Base-by-base conservation (phyloP, 345 rosid species). In the Lumnitzera littorea region DNA sequence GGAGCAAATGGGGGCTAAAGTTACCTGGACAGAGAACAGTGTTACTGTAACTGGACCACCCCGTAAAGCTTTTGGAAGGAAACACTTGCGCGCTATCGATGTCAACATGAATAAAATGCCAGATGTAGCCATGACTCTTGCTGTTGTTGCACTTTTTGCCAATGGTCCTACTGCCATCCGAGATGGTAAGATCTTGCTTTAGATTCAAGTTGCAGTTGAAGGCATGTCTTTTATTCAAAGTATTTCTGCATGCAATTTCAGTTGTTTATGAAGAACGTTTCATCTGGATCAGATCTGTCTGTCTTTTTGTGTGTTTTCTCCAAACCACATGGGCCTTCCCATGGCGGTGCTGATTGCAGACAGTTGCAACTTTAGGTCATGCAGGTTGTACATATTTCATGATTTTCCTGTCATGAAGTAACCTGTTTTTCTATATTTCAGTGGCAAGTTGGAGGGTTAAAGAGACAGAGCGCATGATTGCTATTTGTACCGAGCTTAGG, bases 21-120 rank as follows among this genome's bases (percentile, higher is more conserved):
- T 94, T 53, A 75, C 85, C 24, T 91, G 96, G 99, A 79, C 82
- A 13, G 92, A 88, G 76, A 90, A 80, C 78, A 88, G 95, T 65
- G 97, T 94, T 59, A 86, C 99, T 1, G 92, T 94, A 54, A 80
- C 87, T 11, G 99, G 99, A 56, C 97, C 95, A 57, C 84, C 89
- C 11, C 78, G 92, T 58, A 81, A 77, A 71, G 76, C 89, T 62
- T 84, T 66, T 46, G 81, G 91, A 57, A 79, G 79, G 74, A 91
- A 85, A 60, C 92, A 88, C 74, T 72, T 94, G 66, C 70, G 56
- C 0, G 92, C 89, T 55, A 67, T 94, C 64, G 99, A 90, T 60
- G 95, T 94, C 51, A 83, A 94, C 85, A 91, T 91, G 99, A 91
- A 94, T 87, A 94, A 94, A 83, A 94, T 94, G 97, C 97, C 97